phyloP scores from a whole-genome alignment of 1,284 basidiomycete genomes.

The Trichosporon sp. region DNA sequence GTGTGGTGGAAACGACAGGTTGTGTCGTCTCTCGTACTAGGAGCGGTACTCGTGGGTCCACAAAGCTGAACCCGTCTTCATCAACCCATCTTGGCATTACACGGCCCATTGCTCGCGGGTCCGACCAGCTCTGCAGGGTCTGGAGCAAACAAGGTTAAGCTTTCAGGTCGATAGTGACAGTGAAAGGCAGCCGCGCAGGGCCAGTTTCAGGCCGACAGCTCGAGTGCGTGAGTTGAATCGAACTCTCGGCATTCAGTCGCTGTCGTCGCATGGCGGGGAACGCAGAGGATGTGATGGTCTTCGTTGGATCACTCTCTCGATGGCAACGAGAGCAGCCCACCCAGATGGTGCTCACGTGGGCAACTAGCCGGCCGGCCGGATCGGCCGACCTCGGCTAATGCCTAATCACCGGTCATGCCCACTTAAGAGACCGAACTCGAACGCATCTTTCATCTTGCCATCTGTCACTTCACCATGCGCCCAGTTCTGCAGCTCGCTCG shows the following conservation, averaged over 20 bases:
- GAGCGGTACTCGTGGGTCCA: no score
- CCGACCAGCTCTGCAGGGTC: background rate
- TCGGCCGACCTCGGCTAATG: background rate
- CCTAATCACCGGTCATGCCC: background rate
- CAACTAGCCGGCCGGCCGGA: conserved; percentile 9
- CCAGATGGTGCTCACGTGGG: no score
- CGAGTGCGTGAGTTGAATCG: no score
- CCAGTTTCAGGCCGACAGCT: background rate
- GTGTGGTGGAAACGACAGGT: background rate
- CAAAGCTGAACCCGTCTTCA: no score
- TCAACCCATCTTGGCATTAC: background rate
- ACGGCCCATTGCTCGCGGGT: background rate
- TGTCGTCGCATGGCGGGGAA: no score
- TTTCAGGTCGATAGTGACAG: background rate
- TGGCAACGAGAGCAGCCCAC: no score
- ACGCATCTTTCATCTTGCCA: background rate
- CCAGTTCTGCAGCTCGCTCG: background rate
- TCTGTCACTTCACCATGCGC: background rate
- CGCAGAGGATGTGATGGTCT: no score
- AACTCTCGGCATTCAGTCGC: no score
- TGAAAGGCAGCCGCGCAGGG: background rate
- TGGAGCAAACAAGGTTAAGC: background rate
- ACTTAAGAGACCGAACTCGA: background rate
- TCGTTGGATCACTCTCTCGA: no score
- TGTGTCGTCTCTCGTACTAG: no score